Evolutionary conservation across 1,284 basidiomycete species (phyloP).

Genomic region (Puccinia brachypodii): DNA sequence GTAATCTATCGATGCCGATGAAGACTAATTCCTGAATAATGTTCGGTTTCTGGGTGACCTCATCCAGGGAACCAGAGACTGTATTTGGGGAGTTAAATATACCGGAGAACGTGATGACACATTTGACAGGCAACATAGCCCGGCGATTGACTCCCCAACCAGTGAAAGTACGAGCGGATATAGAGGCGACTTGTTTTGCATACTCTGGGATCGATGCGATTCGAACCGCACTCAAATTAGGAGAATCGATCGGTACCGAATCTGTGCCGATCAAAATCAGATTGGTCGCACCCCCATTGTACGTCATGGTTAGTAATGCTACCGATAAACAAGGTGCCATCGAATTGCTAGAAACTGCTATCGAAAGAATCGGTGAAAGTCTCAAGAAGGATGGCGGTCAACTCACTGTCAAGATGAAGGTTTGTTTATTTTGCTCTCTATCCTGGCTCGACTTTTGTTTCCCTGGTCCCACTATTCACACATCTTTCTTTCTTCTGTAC

Average conservation of each 20-base stretch:
- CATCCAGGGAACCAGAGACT: constrained; percentile 75
- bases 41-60: no score
- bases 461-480: not conserved
- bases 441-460: not conserved
- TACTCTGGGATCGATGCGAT: constrained; percentile 98
- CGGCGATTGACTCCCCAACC: constrained; percentile 95
- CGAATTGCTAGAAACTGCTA: constrained; percentile 86
- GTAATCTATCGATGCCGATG: no score
- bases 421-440: constrained; percentile 57
- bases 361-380: constrained; percentile 80
- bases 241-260: constrained; percentile 81
- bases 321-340: constrained; percentile 96
- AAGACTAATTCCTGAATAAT: no score
- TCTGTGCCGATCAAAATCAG: constrained; percentile 95
- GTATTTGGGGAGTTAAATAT: constrained; percentile 74
- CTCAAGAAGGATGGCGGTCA: constrained; percentile 83
- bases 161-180: constrained; percentile 96
- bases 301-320: constrained; percentile 91
- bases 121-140: constrained; percentile 83
- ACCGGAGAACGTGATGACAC: constrained; percentile 65
- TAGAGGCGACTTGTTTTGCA: constrained; percentile 95
- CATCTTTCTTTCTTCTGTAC: not conserved
- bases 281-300: constrained; percentile 91
- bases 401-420: constrained; percentile 95
- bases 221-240: constrained; percentile 83